phyloP scores from a whole-genome alignment of 2,329 filamentous ascomycete species.

The Bipolaris sorokiniana region DNA sequence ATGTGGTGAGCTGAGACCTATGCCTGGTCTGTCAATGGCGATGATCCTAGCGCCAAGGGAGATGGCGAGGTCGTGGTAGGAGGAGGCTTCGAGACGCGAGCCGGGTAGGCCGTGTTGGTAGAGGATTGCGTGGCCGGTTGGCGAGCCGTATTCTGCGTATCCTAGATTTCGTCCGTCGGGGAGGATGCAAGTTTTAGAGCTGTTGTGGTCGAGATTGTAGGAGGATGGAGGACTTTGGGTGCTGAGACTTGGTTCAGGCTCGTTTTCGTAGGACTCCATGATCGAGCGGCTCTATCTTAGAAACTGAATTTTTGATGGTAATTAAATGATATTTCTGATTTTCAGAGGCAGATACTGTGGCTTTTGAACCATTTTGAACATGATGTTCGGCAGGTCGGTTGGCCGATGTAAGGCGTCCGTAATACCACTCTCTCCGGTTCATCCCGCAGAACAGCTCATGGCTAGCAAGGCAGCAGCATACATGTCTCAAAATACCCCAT shows the following conservation, averaged over 20 bases:
- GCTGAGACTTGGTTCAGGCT: neutral
- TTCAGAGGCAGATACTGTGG: neutral
- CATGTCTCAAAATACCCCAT: neutral
- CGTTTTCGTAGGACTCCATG: neutral
- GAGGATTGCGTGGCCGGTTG: conserved; percentile 33
- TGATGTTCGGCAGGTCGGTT: neutral
- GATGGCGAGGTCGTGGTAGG: conserved; percentile 28
- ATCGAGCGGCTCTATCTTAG: too few relatives aligned
- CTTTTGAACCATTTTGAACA: neutral
- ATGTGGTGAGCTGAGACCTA: conserved; percentile 37
- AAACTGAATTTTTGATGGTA: too few relatives aligned
- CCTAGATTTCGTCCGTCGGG: conserved; percentile 47
- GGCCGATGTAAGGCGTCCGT: conserved; percentile 1
- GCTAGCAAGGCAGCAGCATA: conserved; percentile 3
- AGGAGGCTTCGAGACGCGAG: conserved; percentile 37
- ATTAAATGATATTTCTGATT: too few relatives aligned
- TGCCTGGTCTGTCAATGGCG: conserved; percentile 34
- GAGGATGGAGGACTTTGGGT: conserved; percentile 1
- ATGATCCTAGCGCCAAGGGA: conserved; percentile 37
- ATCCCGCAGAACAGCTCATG: neutral
- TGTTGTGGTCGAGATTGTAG: conserved; percentile 32
- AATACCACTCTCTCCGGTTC: neutral
- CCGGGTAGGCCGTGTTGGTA: conserved; percentile 42
- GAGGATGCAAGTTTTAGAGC: conserved; percentile 39
- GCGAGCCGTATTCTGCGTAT: conserved; percentile 43